Conservation (phyloP, 768 basidiomycete species). For the Pulveroboletus sp. region DNA sequence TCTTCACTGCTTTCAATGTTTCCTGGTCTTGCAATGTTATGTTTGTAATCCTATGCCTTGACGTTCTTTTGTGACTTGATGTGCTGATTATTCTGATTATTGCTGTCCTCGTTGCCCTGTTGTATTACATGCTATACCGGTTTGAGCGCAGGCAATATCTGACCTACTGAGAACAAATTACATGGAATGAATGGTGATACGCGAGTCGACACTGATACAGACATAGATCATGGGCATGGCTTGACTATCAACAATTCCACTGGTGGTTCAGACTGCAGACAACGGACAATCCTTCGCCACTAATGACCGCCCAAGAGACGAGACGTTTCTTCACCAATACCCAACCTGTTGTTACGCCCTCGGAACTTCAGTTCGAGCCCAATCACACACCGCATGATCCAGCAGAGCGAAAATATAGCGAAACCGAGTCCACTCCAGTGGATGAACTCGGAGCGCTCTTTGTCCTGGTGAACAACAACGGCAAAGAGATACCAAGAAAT, state of each 20-base stretch:
- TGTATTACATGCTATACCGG: conserved; percentile 15
- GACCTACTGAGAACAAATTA: conserved; percentile 11
- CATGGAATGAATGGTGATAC: conserved; percentile 9
- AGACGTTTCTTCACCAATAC: conserved; percentile 30
- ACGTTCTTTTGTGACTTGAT: background rate
- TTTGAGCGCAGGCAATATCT: conserved; percentile 9
- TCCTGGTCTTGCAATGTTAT: conserved; percentile 5
- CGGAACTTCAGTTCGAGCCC: conserved; percentile 35
- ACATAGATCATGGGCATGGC: conserved; percentile 8
- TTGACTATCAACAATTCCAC: background rate
- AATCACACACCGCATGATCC: conserved; percentile 53
- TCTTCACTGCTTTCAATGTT: background rate
- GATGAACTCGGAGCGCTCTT: conserved; percentile 46
- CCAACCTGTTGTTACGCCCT: conserved; percentile 30
- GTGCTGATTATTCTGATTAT: conserved; percentile 12
- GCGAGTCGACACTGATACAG: conserved; percentile 1
- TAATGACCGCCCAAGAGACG: conserved; percentile 29
- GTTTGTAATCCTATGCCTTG: conserved; percentile 8
- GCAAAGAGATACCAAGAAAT: conserved; percentile 65
- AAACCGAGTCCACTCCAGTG: conserved; percentile 65
- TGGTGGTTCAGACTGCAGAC: background rate
- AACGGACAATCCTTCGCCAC: background rate
- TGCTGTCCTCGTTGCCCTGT: conserved; percentile 7
- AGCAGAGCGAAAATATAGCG: conserved; percentile 58
- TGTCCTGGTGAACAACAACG: conserved; percentile 50